Conservation (phyloP, 495 filamentous ascomycete genomes). For the Penicillium alfredii region DNA sequence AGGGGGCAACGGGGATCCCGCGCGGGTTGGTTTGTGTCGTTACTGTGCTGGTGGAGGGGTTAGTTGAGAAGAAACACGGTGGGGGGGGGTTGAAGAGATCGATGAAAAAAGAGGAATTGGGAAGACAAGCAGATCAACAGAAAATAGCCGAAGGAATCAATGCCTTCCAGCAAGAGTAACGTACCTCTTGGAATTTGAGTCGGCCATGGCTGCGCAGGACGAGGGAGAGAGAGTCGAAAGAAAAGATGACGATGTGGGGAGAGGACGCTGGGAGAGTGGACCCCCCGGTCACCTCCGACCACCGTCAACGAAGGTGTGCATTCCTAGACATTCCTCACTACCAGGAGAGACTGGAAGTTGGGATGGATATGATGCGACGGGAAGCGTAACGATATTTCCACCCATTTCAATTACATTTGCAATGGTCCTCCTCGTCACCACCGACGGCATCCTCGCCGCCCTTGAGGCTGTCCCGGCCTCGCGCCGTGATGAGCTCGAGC, state of each 20-base stretch:
- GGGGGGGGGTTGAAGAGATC: no score
- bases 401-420: neutral
- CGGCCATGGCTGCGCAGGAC: slow-evolving; percentile 17
- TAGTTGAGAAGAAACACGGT: slow-evolving; percentile 16
- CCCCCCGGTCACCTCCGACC: no score
- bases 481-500: slow-evolving; percentile 25
- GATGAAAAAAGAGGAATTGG: no score
- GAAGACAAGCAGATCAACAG: no score
- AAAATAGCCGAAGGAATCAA: no score
- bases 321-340: no score
- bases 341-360: no score
- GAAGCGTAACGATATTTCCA: no score
- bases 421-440: slow-evolving; percentile 81
- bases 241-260: slow-evolving; percentile 23
- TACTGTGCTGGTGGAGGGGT: slow-evolving; percentile 24
- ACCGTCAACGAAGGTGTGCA: no score
- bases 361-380: no score
- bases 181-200: slow-evolving; percentile 22
- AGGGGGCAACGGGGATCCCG: slow-evolving; percentile 90
- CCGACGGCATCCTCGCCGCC: slow-evolving; percentile 60
- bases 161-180: no score
- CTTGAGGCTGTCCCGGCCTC: slow-evolving; percentile 41
- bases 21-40: slow-evolving; percentile 68
- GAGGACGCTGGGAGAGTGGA: slow-evolving; percentile 2
- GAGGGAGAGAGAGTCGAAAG: slow-evolving; percentile 14